Evolutionary conservation across 345 rosid species (phyloP).

Genomic region (Gynandropsis gynandra): DNA sequence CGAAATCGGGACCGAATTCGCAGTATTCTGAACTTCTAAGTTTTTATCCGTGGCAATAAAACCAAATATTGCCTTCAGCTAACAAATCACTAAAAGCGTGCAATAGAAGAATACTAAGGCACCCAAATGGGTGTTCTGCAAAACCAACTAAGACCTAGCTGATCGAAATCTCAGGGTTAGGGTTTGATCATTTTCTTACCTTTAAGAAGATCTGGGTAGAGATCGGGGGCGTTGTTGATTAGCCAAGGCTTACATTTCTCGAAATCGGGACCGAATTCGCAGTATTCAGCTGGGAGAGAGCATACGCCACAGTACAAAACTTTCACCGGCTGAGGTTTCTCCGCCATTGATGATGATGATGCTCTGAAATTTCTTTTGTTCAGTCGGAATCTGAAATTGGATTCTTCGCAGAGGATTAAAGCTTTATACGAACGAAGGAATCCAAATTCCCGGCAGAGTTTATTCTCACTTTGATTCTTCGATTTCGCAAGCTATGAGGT

Average conservation of each 20-base stretch:
- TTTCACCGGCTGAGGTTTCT: constrained; percentile 62
- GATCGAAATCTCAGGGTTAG: constrained; percentile 8
- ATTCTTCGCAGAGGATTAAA: too few relatives aligned
- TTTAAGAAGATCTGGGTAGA: constrained; percentile 83
- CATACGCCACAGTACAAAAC: constrained; percentile 74
- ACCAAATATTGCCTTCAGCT: too few relatives aligned
- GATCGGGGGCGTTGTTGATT: constrained; percentile 62
- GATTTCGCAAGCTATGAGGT: too few relatives aligned
- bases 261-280: constrained; percentile 93
- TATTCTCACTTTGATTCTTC: too few relatives aligned
- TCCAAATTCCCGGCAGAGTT: too few relatives aligned
- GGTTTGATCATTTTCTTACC: constrained; percentile 31
- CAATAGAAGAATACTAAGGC: neutral
- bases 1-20: constrained; percentile 91
- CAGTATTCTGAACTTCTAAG: constrained; percentile 51
- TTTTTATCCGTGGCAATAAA: neutral
- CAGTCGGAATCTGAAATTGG: too few relatives aligned
- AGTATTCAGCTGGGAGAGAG: constrained; percentile 86
- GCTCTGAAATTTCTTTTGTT: neutral
- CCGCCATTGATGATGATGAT: constrained; percentile 37
- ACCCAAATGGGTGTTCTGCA: neutral
- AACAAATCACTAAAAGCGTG: neutral
- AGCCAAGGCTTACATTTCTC: constrained; percentile 93
- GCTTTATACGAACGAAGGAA: too few relatives aligned
- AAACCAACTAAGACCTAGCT: neutral